Evolutionary conservation across 345 rosid genomes (phyloP).

Genomic region (Euphorbia tirucalli): DNA sequence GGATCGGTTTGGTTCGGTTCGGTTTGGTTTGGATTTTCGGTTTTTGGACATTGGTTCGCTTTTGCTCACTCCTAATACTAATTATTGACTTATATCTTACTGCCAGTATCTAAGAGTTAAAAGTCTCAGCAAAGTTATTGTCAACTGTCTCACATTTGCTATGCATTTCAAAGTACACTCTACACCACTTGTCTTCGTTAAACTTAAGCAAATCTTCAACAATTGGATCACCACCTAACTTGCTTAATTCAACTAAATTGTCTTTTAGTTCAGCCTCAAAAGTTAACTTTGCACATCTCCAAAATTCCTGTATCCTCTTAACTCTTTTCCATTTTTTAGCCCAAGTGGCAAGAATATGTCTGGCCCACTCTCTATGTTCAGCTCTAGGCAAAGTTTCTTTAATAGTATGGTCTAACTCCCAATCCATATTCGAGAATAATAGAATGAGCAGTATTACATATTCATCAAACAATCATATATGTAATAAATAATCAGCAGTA

Average conservation of each 20-base stretch:
- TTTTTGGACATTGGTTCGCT: too few relatives aligned
- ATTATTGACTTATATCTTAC: background rate
- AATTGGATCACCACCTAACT: background rate
- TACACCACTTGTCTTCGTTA: background rate
- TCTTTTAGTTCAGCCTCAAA: background rate
- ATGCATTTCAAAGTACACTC: background rate
- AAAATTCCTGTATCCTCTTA: background rate
- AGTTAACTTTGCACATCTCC: background rate
- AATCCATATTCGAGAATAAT: too few relatives aligned
- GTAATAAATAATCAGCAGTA: too few relatives aligned
- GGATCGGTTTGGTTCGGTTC: too few relatives aligned
- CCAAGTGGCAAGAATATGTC: background rate
- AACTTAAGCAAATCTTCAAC: background rate
- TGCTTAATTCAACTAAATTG: background rate
- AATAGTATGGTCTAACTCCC: background rate
- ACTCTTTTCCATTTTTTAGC: background rate
- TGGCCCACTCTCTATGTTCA: background rate
- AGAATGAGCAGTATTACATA: too few relatives aligned
- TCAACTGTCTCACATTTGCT: background rate
- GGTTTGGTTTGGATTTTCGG: too few relatives aligned
- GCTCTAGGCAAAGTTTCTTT: background rate
- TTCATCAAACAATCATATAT: too few relatives aligned
- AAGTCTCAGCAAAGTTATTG: background rate
- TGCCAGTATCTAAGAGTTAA: background rate
- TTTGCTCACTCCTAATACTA: too few relatives aligned